Evolutionary conservation across 2,329 filamentous ascomycete genomes (phyloP).

Genomic region (Verticillium zaregamsianum): DNA sequence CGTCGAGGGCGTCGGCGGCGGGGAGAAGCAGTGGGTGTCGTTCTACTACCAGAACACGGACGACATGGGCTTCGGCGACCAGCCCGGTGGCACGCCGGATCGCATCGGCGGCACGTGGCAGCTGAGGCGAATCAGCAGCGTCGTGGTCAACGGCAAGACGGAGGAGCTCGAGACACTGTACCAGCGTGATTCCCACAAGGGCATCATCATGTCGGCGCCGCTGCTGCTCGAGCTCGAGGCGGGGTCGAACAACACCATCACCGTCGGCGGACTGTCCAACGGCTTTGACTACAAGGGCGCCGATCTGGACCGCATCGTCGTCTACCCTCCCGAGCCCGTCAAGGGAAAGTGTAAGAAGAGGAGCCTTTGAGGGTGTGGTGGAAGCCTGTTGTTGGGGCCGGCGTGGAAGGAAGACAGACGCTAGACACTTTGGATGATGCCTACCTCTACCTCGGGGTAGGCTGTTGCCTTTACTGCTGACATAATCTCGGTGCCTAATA

Average conservation of each 20-base stretch:
- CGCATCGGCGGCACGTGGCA: conserved; percentile 57
- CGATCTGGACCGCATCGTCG: conserved; percentile 55
- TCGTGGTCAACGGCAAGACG: conserved; percentile 48
- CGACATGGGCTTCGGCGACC: conserved; percentile 55
- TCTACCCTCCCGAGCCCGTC: conserved; percentile 48
- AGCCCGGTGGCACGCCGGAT: conserved; percentile 51
- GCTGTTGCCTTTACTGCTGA: no score
- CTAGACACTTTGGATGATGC: no score
- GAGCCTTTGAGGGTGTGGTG: not conserved
- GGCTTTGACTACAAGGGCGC: conserved; percentile 52
- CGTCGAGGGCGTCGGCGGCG: conserved; percentile 39
- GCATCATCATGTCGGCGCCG: conserved; percentile 53
- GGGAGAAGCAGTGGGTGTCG: conserved; percentile 48
- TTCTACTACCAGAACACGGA: conserved; percentile 57
- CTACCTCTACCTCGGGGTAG: no score
- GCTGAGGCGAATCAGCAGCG: conserved; percentile 54
- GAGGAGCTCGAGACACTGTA: conserved; percentile 41
- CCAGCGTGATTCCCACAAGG: conserved; percentile 51
- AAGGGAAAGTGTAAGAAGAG: conserved; percentile 1
- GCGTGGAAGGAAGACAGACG: no score
- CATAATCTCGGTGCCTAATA: no score
- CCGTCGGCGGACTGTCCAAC: conserved; percentile 52
- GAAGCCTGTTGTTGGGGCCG: not conserved
- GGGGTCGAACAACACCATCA: conserved; percentile 47
- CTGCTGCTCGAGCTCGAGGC: conserved; percentile 47